Conservation (phyloP, 1,139 yeast species). For the Blastobotrys apis region DNA sequence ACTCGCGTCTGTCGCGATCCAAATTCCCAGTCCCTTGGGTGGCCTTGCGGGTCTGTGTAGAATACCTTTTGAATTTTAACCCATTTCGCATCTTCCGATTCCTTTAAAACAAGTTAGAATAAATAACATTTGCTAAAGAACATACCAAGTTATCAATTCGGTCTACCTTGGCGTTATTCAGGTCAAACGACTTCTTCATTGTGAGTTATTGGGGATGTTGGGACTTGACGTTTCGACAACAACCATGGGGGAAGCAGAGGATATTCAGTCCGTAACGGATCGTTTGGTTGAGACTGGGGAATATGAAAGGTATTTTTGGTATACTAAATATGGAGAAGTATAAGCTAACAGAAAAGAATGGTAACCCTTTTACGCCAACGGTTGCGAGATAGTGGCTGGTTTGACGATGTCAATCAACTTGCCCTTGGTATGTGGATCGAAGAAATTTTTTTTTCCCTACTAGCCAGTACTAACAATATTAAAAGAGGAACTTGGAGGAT, state of each 20-base stretch:
- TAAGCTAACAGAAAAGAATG: constrained; percentile 23
- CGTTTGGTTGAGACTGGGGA: constrained; percentile 74
- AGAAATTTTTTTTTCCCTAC: neutral
- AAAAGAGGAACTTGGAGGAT: constrained; percentile 39
- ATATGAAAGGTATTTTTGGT: constrained; percentile 49
- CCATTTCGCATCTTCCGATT: constrained; percentile 51
- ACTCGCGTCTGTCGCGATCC: constrained; percentile 80
- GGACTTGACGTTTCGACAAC: neutral
- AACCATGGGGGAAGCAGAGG: no score
- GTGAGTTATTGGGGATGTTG: neutral
- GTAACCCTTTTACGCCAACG: constrained; percentile 48
- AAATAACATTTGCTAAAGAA: no score
- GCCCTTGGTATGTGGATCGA: constrained; percentile 44
- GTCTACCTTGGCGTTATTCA: constrained; percentile 35
- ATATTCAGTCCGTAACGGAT: constrained; percentile 8
- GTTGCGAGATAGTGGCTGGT: constrained; percentile 81
- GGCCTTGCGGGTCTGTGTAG: constrained; percentile 42
- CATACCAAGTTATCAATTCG: constrained; percentile 32
- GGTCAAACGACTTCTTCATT: constrained; percentile 19
- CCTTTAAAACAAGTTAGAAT: constrained; percentile 19
- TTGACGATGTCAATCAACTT: constrained; percentile 61
- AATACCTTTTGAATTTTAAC: constrained; percentile 55
- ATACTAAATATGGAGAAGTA: neutral
- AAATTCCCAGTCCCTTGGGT: constrained; percentile 78
- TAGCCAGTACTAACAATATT: neutral